Evolutionary conservation across 805 yeast species (phyloP).

Genomic region (Saccharomycopsis fermentans): DNA sequence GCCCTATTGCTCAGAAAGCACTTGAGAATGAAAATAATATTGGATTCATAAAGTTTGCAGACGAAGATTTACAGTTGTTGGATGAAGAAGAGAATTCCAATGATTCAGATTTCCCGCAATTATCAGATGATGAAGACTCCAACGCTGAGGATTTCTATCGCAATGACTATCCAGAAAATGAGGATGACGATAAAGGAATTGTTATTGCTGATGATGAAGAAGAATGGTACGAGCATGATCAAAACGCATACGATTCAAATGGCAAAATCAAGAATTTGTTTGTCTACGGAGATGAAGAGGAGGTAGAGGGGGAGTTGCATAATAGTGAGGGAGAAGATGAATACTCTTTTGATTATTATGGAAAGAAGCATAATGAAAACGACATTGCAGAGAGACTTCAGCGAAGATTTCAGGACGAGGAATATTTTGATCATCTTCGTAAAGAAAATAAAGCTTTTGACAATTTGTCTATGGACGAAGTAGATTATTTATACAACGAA

Average conservation of each 20-base stretch:
- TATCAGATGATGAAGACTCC: constrained; percentile 72
- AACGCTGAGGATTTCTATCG: constrained; percentile 87
- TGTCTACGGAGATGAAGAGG: constrained; percentile 5
- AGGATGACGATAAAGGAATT: constrained; percentile 46
- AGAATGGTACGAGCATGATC: constrained; percentile 28
- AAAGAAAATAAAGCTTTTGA: constrained; percentile 5
- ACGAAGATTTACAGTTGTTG: constrained; percentile 26
- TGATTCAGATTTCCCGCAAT: constrained; percentile 29
- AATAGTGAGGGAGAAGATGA: neutral
- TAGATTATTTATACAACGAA: constrained; percentile 15
- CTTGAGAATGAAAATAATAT: constrained; percentile 39
- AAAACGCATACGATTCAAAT: neutral
- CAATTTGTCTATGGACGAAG: constrained; percentile 8
- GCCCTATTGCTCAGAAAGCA: constrained; percentile 26
- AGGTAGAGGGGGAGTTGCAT: neutral
- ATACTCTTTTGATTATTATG: neutral
- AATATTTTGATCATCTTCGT: constrained; percentile 3
- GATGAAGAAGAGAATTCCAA: constrained; percentile 29
- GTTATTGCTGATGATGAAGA: constrained; percentile 28
- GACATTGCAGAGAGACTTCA: neutral
- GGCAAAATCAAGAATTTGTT: neutral
- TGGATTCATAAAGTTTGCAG: constrained; percentile 30
- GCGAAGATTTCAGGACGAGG: constrained; percentile 5
- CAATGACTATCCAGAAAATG: constrained; percentile 94
- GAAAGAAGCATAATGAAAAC: neutral